phyloP scores from a whole-genome alignment of 352 stramenopile genomes.

The Blastocystis sp. region DNA sequence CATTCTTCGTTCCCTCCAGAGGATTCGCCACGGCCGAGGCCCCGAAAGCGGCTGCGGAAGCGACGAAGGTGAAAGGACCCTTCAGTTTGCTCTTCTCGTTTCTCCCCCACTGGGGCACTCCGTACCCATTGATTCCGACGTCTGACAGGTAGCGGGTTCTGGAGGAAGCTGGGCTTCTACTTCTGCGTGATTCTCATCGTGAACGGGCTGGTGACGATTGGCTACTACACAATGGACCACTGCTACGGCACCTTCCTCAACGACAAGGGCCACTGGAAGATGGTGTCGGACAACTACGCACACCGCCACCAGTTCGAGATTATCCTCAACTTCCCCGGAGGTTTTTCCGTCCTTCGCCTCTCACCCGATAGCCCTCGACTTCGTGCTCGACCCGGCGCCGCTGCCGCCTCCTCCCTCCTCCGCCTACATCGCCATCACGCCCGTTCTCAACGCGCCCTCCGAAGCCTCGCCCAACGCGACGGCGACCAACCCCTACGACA shows the following conservation, averaged over 20 bases:
- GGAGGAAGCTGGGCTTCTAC: conserved; percentile 62
- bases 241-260: conserved; percentile 42
- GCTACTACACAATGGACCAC: conserved; percentile 50
- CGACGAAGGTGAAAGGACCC: neutral
- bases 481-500: conserved; percentile 27
- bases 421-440: conserved; percentile 61
- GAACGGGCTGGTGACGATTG: conserved; percentile 42
- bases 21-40: conserved; percentile 24
- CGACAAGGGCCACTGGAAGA: conserved; percentile 21
- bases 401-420: conserved; percentile 56
- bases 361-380: conserved; percentile 23
- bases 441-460: conserved; percentile 34
- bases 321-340: conserved; percentile 52
- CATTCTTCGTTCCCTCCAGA: neutral
- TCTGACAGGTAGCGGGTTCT: conserved; percentile 35
- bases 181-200: conserved; percentile 58
- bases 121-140: neutral
- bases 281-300: conserved; percentile 10
- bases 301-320: conserved; percentile 44
- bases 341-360: neutral
- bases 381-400: conserved; percentile 47
- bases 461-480: conserved; percentile 2
- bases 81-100: conserved; percentile 31
- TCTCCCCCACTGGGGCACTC: conserved; percentile 45
- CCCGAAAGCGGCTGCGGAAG: conserved; percentile 2